Conservation (phyloP, 2,329 filamentous ascomycete species). For the Monilinia fructigena region DNA sequence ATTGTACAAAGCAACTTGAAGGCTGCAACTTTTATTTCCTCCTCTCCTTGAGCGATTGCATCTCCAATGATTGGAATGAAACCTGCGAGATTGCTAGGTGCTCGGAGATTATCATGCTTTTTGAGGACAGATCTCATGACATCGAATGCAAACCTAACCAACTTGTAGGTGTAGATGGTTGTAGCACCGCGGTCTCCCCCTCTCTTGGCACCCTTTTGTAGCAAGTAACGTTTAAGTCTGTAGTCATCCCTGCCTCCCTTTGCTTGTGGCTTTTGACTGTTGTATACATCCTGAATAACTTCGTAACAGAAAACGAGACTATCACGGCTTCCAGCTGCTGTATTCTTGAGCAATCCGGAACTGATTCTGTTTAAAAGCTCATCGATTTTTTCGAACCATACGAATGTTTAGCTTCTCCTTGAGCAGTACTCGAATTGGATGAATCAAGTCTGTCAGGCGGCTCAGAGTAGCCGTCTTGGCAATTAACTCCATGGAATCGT, state of each 20-base stretch:
- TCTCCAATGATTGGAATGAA: slow-evolving; percentile 91
- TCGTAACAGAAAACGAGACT: slow-evolving; percentile 95
- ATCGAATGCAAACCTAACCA: slow-evolving; percentile 84
- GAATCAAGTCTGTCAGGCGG: slow-evolving; percentile 71
- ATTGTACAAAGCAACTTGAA: slow-evolving; percentile 83
- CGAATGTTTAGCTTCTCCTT: slow-evolving; percentile 80
- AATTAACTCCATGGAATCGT: slow-evolving; percentile 93
- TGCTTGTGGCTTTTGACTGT: slow-evolving; percentile 53
- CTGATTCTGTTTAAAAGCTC: slow-evolving; percentile 81
- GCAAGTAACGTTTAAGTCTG: slow-evolving; percentile 69
- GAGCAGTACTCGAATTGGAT: slow-evolving; percentile 74
- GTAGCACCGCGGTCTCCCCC: slow-evolving; percentile 68
- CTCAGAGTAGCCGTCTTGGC: slow-evolving; percentile 76
- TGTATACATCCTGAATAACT: slow-evolving; percentile 83
- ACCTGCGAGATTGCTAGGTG: slow-evolving; percentile 73
- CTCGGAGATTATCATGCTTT: slow-evolving; percentile 80
- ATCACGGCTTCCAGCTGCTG: slow-evolving; percentile 73
- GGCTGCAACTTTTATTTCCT: slow-evolving; percentile 87
- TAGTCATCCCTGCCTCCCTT: slow-evolving; percentile 56
- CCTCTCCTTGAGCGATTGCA: slow-evolving; percentile 76
- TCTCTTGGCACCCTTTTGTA: slow-evolving; percentile 77
- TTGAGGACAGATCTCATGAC: slow-evolving; percentile 81
- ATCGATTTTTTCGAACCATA: slow-evolving; percentile 88
- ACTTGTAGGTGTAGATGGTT: slow-evolving; percentile 80
- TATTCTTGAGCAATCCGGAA: slow-evolving; percentile 78